Evolutionary conservation across 1,284 basidiomycete genomes (phyloP), one percentile per base, ranked within the genome.

Genomic region (Fomitiporia mediterranea): DNA sequence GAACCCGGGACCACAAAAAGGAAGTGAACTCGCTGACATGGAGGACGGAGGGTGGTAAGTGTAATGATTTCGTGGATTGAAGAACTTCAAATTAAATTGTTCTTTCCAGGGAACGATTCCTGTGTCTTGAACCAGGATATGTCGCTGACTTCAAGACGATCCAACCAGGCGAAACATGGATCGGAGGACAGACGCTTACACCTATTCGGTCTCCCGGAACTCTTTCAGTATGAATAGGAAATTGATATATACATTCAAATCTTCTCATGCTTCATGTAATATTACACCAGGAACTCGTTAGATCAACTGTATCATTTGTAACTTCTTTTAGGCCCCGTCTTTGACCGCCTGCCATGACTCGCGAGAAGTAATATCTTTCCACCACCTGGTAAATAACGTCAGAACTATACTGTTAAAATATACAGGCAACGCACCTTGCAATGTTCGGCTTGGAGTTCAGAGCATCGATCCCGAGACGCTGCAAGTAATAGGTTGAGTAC

Each of bases 91-190:
- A 58, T 59, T 35, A 57, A 37, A 32, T 21, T 17, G 9, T 15
- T 17, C 2, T 11, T 58, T 17, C 27, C 56, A 93, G 87, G 91
- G 81, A 91, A 62, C 78, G 72, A 56, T 94, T 83, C 65, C 78
- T 94, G 35, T 94, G 92, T 62, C 82, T 94, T 51, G 92, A 96
- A 70, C 93, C 93, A 7, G 93, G 93, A 21, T 80, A 80, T 68
- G 92, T 92, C 2, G 71, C 79, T 44, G 85, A 86, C 9, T 90
- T 82, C 65, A 78, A 77, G 13, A 69, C 68, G 53, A 67, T 93
- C 21, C 74, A 75, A 39, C 74, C 84, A 1, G 85, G 84, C 17
- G 72, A 81, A 66, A 80, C 78, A 40, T 94, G 90, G 86, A 71
- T 82, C 34, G 90, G 89, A 1, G 81, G 83, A 61, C 91, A 94